These are phyloP conservation scores for Blepharisma stoltei DNA, from an alignment of 73 alveolate genomes.

Conservation along the genomic window DNA sequence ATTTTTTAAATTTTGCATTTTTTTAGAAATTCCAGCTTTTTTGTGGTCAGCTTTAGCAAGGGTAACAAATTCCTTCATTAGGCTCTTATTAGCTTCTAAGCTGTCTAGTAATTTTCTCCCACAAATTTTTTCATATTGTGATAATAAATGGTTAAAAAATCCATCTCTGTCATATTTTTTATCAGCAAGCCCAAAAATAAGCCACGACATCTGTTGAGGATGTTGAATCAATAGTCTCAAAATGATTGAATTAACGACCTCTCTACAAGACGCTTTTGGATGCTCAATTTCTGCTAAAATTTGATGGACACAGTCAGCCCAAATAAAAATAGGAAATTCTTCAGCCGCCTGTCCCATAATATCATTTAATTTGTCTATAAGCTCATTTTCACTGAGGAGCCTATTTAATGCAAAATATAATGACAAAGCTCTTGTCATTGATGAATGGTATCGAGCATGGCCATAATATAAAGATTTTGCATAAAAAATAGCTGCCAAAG, in stretches of 20 bases:
- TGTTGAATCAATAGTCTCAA: not conserved
- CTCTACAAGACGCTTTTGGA: not conserved
- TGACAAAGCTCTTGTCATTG: no score
- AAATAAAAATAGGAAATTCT: slow-evolving; percentile 14
- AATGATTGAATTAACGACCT: not conserved
- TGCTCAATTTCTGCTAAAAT: not conserved
- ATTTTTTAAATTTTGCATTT: no score
- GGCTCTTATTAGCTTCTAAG: not conserved
- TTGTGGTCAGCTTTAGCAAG: not conserved
- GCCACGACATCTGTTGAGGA: slow-evolving; percentile 32
- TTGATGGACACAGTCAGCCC: slow-evolving; percentile 21
- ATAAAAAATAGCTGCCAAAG: no score
- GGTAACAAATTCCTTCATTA: not conserved
- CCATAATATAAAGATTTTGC: no score
- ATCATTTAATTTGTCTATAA: not conserved
- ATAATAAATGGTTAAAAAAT: not conserved
- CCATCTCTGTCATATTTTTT: not conserved
- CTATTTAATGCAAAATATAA: no score
- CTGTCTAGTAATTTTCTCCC: not conserved
- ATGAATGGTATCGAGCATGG: no score
- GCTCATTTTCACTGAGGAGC: no score
- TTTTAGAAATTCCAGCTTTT: not conserved
- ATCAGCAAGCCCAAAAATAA: not conserved
- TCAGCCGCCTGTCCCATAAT: not conserved
- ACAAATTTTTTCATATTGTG: not conserved